A percentile compares a stretch with the other conserved stretches of the same genome.
These are phyloP conservation scores for Trichoderma gamsii DNA, from an alignment of 495 filamentous ascomycete species.

Conservation along the genomic window DNA sequence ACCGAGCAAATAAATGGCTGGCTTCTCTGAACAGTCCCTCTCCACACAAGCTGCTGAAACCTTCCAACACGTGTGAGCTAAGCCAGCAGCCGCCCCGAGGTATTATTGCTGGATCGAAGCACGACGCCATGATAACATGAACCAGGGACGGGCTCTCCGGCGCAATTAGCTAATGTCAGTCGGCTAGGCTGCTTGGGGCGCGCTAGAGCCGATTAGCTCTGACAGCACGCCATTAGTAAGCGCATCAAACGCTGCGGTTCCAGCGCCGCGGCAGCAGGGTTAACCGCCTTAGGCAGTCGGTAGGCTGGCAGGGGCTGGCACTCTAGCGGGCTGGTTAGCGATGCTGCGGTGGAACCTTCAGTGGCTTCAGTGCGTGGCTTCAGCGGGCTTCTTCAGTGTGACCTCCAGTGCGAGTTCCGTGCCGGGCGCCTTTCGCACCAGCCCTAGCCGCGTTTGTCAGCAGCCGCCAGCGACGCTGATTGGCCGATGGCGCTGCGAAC, in stretches of 20 bases:
- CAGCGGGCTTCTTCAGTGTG: neutral
- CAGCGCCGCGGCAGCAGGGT: neutral
- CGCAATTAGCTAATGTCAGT: neutral
- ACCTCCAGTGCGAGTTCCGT: neutral
- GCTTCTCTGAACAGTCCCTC: no score
- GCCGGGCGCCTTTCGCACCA: slow-evolving; percentile 8
- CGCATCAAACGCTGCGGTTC: neutral
- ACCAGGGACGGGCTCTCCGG: neutral
- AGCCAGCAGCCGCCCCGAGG: no score
- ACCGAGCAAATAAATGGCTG: no score
- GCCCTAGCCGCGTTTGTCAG: neutral
- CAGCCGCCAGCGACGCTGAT: neutral
- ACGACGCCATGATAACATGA: neutral
- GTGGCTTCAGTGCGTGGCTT: no score
- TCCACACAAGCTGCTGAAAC: no score
- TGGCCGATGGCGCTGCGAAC: neutral
- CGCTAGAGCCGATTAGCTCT: neutral
- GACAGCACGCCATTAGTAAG: neutral
- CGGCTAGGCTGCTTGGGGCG: neutral
- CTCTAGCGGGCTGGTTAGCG: neutral
- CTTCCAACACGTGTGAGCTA: no score
- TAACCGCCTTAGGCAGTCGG: neutral
- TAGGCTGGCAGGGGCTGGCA: neutral
- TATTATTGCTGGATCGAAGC: no score
- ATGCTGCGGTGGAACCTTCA: no score